Percentiles rank a stretch among this genome's conserved stretches.
Conservation (phyloP, 2,329 filamentous ascomycete genomes). For the Phoma herbarum region DNA sequence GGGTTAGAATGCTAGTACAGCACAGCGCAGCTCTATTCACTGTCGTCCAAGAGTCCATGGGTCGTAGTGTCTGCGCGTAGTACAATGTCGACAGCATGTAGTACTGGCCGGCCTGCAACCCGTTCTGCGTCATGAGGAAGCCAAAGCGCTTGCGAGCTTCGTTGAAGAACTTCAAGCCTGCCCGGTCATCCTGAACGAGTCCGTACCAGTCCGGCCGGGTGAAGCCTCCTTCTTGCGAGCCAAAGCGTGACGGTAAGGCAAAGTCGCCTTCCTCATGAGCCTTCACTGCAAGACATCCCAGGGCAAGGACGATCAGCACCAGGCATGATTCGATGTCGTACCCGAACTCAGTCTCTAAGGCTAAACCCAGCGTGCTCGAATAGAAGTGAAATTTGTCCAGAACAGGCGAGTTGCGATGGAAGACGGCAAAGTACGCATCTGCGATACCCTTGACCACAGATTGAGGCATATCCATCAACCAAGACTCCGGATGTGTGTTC, state of each 20-base stretch:
- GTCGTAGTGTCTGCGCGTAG: constrained; percentile 62
- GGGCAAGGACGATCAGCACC: constrained; percentile 60
- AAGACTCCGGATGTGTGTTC: constrained; percentile 44
- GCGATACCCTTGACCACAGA: constrained; percentile 61
- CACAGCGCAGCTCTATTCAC: constrained; percentile 62
- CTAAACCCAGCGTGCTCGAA: constrained; percentile 59
- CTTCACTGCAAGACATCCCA: constrained; percentile 61
- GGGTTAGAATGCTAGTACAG: constrained; percentile 59
- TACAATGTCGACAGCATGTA: constrained; percentile 62
- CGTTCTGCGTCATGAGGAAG: constrained; percentile 60
- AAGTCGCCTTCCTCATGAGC: constrained; percentile 61
- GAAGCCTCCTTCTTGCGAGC: constrained; percentile 28
- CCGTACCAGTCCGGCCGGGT: constrained; percentile 48
- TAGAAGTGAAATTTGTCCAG: constrained; percentile 63
- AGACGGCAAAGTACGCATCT: constrained; percentile 64
- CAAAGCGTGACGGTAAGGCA: constrained; percentile 50
- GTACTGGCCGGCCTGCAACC: constrained; percentile 62
- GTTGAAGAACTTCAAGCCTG: constrained; percentile 63
- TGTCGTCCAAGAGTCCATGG: constrained; percentile 64
- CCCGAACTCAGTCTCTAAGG: constrained; percentile 61
- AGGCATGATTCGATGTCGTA: constrained; percentile 63
- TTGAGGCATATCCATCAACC: constrained; percentile 59
- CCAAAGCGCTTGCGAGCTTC: constrained; percentile 62
- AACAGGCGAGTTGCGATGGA: constrained; percentile 62
- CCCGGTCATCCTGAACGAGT: constrained; percentile 49